phyloP scores from a whole-genome alignment of 2,329 filamentous ascomycete genomes.

The Fusarium drepaniforme region DNA sequence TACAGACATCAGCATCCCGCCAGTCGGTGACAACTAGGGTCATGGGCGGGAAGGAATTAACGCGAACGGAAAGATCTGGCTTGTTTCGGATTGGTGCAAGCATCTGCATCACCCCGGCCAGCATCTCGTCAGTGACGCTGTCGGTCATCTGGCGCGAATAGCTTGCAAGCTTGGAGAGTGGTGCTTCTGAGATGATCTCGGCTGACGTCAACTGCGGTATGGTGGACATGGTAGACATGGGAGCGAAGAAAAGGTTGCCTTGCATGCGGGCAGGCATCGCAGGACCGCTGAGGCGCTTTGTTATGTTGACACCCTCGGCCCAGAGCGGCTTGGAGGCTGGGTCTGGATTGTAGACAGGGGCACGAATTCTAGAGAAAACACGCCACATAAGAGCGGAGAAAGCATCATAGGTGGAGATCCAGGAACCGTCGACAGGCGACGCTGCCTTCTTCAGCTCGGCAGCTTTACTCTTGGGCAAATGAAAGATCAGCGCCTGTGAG shows the following conservation, averaged over 20 bases:
- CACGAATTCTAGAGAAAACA: slow-evolving; percentile 49
- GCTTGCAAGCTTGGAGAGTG: slow-evolving; percentile 50
- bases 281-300: slow-evolving; percentile 48
- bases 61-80: slow-evolving; percentile 47
- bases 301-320: slow-evolving; percentile 54
- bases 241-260: slow-evolving; percentile 50
- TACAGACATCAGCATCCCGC: slow-evolving; percentile 46
- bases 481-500: slow-evolving; percentile 19
- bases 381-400: slow-evolving; percentile 57
- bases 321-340: slow-evolving; percentile 46
- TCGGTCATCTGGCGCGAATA: slow-evolving; percentile 54
- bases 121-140: slow-evolving; percentile 46
- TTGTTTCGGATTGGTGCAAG: slow-evolving; percentile 53
- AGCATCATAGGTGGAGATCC: slow-evolving; percentile 61
- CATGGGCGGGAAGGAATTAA: slow-evolving; percentile 52
- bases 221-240: slow-evolving; percentile 40
- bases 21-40: slow-evolving; percentile 51
- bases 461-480: slow-evolving; percentile 19
- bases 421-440: slow-evolving; percentile 31
- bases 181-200: slow-evolving; percentile 52
- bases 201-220: slow-evolving; percentile 46
- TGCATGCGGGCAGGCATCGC: slow-evolving; percentile 51
- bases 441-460: slow-evolving; percentile 17
- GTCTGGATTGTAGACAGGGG: slow-evolving; percentile 49
- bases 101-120: slow-evolving; percentile 44